Percentiles rank a stretch among this genome's conserved stretches.
phyloP scores from a whole-genome alignment of 1,284 basidiomycete genomes.

The Sanguinoderma infundibulare region DNA sequence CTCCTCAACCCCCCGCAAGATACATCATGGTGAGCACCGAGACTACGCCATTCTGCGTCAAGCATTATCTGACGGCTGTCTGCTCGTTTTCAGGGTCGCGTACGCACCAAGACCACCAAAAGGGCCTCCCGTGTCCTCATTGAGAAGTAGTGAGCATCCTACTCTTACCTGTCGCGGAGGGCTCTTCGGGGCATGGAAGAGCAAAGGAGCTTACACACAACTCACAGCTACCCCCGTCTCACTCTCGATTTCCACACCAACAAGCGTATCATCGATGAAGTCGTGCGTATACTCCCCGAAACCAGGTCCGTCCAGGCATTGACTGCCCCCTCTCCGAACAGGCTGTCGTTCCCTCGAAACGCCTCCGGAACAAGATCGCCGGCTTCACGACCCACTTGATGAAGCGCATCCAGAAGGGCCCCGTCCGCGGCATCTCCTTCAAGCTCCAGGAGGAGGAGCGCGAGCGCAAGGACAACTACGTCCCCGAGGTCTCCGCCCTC shows the following conservation, averaged over 20 bases:
- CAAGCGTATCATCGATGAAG: conserved; percentile 99
- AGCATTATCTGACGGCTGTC: conserved; percentile 13
- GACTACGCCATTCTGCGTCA: conserved; percentile 7
- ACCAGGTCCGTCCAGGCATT: neutral
- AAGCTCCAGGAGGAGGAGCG: conserved; percentile 99
- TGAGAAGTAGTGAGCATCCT: conserved; percentile 92
- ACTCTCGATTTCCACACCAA: conserved; percentile 99
- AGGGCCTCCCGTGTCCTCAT: conserved; percentile 99
- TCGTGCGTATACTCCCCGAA: conserved; percentile 59
- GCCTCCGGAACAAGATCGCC: conserved; percentile 99
- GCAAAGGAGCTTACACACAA: conserved; percentile 1
- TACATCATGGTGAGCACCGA: conserved; percentile 31
- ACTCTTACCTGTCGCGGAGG: conserved; percentile 14
- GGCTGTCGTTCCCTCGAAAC: conserved; percentile 98
- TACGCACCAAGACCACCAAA: conserved; percentile 99
- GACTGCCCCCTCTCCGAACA: conserved; percentile 38
- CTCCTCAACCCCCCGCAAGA: conserved; percentile 31
- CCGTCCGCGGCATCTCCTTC: conserved; percentile 99
- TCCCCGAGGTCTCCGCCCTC: conserved; percentile 94
- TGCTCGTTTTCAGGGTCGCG: conserved; percentile 81
- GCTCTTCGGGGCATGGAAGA: neutral
- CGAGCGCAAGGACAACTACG: conserved; percentile 99
- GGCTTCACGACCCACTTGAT: conserved; percentile 99
- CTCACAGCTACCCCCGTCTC: conserved; percentile 86
- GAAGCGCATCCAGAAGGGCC: conserved; percentile 99